Base-by-base conservation (phyloP, 2,329 filamentous ascomycete species). In the Trichoderma gracile region DNA sequence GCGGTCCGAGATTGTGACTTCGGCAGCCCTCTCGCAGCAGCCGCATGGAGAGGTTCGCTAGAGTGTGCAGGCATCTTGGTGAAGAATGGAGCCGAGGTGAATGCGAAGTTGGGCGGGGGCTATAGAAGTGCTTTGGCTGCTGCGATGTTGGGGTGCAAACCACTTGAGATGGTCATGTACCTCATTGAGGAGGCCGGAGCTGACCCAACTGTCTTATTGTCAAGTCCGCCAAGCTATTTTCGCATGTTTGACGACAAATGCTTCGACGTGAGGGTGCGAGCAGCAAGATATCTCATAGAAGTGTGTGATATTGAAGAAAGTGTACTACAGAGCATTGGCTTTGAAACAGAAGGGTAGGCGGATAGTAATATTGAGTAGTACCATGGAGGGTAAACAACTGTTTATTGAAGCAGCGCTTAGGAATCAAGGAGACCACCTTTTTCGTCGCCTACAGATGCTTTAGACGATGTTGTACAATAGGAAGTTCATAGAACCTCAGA, bases 1-100 rank as follows among this genome's bases (percentile, higher is more conserved):
- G 2, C 3, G 3, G 5, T 0, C 30, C 9, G 23, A 17, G 0
- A 1, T 1, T 15, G 0, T 1, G 0, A 0, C 0, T 56, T 0
- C 5, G 52, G 43, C 30, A 56, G 60, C 17, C 30, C 17, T 21
- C 60, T 63, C 2, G 60, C 0, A 56, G 1, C 6, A 30, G 60
- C 43, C 15, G 52, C 21, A 49, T 17, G 2, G 3, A 0, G 0
- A 0, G 21, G 12, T 17, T 40, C 25, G 12, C 17, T 30, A 0
- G 1, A 12, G 8, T 42, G n/a, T 45, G 43, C 4, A 27, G 14
- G 25, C 3, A 15, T 50, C 15, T 25, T 63, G 0, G n/a, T 63
- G 17, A 10, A 57, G 23, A 49, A 56, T n/a, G 45, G 53, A 27
- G 61, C 61, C 10, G 5, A 57, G 2, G 53, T 63, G 17, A 63